phyloP scores from a whole-genome alignment of 495 filamentous ascomycete species.

The Usnea hakonensis region DNA sequence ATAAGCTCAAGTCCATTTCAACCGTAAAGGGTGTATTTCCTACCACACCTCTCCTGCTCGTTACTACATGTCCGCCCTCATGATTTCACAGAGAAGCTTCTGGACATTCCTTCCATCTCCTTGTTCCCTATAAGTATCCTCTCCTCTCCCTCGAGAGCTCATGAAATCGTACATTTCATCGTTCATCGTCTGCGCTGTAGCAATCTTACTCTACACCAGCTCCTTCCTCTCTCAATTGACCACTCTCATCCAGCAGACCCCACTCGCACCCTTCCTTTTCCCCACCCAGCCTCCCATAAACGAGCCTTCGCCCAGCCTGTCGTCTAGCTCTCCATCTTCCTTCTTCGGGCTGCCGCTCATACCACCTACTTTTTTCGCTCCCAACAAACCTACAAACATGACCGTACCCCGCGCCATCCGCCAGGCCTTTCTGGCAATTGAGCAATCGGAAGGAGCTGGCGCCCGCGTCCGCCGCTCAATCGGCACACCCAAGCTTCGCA shows the following conservation, averaged over 20 bases:
- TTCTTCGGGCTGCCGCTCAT: slow-evolving; percentile 19
- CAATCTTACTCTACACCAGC: slow-evolving; percentile 26
- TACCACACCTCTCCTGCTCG: background rate
- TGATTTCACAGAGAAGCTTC: slow-evolving; percentile 12
- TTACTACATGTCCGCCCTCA: background rate
- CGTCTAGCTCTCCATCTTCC: slow-evolving; percentile 20
- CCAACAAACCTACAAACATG: slow-evolving; percentile 45
- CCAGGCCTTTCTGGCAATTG: slow-evolving; percentile 72
- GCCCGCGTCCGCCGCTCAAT: slow-evolving; percentile 83
- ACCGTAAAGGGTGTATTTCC: background rate
- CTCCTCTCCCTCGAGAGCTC: slow-evolving; percentile 14
- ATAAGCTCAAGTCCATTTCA: background rate
- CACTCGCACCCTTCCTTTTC: background rate
- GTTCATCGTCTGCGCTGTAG: slow-evolving; percentile 39
- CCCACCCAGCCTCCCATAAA: slow-evolving; percentile 4
- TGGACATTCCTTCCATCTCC: background rate
- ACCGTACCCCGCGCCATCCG: slow-evolving; percentile 66
- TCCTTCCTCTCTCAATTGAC: slow-evolving; percentile 3
- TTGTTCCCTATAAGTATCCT: slow-evolving; percentile 31
- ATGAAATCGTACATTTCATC: slow-evolving; percentile 39
- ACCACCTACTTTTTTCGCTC: slow-evolving; percentile 20
- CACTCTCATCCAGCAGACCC: background rate
- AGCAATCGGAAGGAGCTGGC: slow-evolving; percentile 85
- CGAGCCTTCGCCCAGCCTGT: slow-evolving; percentile 26
- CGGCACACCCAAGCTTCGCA: slow-evolving; percentile 72